Evolutionary conservation across 345 rosid genomes (phyloP), one percentile per base, ranked within the genome.

Genomic region (Acer yangbiense): DNA sequence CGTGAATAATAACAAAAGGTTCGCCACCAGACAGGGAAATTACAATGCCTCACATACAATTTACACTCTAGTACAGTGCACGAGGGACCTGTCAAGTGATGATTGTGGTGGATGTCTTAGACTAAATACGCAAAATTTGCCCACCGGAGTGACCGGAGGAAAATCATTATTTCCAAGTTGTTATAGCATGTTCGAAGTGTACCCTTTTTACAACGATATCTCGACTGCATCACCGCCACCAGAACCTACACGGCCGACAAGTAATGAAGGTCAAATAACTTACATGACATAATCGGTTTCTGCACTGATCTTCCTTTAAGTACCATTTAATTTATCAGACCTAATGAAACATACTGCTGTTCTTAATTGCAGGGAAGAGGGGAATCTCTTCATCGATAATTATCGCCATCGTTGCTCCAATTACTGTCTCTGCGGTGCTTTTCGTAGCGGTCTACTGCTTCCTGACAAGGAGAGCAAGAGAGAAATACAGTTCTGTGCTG

Each of bases 81-180:
- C 80, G 2, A 72, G 74, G 3, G 83, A 86, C 46, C 57, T 82
- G 52, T 48, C 54, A 3, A 7, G 3, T 0, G 41, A 3, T 14
- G 62, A 69, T 5, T 86, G 87, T 39, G 8, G 9, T 11, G 14
- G 16, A 17, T 86, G 87, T 54, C 76, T 83, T 7, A 44, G 2
- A 2, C 12, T 41, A 13, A 80, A 81, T 21, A 63, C 68, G 39
- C 68, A 62, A 0, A 1, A 0, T 1, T 32, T 76, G 52, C 71
- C 62, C 1, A 0, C 2, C 63, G 21, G 1, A 7, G 0, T 64
- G 60, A 17, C 5, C 1, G 86, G 85, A 9, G 83, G 83, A 62
- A 73, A 75, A 44, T 54, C 81, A 7, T 43, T 85, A 64, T 3
- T 0, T 23, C 89, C 88, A 0, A 84, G 83, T 63, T 88, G 91